phyloP scores from a whole-genome alignment of 2,329 filamentous ascomycete species.

The Stromatinia cepivora region DNA sequence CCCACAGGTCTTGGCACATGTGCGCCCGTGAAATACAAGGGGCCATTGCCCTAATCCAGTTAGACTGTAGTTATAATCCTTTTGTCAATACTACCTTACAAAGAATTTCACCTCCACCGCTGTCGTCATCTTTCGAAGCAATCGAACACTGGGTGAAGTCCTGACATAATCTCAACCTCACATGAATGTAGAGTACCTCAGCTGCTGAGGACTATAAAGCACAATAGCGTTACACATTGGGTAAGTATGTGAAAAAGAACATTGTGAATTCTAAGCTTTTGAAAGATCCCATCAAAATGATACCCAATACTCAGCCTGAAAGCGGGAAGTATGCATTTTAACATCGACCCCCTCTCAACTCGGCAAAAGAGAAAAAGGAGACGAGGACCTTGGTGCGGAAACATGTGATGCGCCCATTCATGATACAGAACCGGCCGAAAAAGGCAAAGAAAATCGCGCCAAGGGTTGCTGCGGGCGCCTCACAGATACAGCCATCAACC shows the following conservation, averaged over 20 bases:
- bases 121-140: neutral
- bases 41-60: conserved; percentile 5
- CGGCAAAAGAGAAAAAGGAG: conserved; percentile 8
- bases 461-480: neutral
- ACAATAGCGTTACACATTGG: neutral
- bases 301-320: neutral
- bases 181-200: neutral
- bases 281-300: neutral
- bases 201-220: neutral
- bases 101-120: neutral
- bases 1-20: neutral
- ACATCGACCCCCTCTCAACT: neutral
- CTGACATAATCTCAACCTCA: neutral
- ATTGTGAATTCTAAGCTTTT: neutral
- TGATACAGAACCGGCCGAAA: conserved; percentile 13
- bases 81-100: neutral
- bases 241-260: neutral
- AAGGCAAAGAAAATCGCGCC: conserved; percentile 6
- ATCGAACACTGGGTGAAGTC: neutral
- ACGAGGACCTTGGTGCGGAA: conserved; percentile 7
- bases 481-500: neutral
- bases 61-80: neutral
- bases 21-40: conserved; percentile 1
- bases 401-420: conserved; percentile 20
- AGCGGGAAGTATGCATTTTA: conserved; percentile 11